phyloP scores from a whole-genome alignment of 495 filamentous ascomycete genomes.

The Penicillium coffeae region DNA sequence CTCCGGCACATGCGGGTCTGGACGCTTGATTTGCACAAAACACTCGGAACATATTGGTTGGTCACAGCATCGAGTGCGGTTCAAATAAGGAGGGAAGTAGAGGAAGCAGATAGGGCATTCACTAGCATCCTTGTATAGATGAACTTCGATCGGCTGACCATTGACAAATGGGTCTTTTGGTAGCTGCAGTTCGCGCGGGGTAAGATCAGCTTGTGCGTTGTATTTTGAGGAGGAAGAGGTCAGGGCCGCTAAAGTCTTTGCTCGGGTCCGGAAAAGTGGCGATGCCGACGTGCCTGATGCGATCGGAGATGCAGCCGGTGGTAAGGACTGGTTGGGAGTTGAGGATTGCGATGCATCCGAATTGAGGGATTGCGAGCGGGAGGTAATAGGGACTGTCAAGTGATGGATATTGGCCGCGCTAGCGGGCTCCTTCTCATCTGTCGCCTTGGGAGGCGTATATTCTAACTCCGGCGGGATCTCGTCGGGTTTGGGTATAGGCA shows the following conservation, averaged over 20 bases:
- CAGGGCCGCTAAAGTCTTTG: conserved; percentile 83
- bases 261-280: conserved; percentile 61
- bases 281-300: conserved; percentile 58
- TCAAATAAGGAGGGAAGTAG: conserved; percentile 94
- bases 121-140: conserved; percentile 81
- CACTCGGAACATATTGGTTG: conserved; percentile 98
- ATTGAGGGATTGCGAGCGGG: conserved; percentile 67
- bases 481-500: conserved; percentile 80
- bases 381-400: conserved; percentile 72
- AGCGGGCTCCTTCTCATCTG: conserved; percentile 32
- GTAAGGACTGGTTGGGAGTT: conserved; percentile 46
- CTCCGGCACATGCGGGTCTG: conserved; percentile 93
- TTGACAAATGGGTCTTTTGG: conserved; percentile 85
- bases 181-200: conserved; percentile 72
- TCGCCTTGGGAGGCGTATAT: conserved; percentile 38
- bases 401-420: conserved; percentile 52
- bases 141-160: conserved; percentile 85
- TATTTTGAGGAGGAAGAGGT: conserved; percentile 66
- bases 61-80: conserved; percentile 92
- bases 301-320: conserved; percentile 49
- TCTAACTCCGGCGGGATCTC: conserved; percentile 70
- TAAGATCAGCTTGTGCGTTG: conserved; percentile 63
- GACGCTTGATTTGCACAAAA: conserved; percentile 97
- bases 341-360: conserved; percentile 59
- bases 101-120: conserved; percentile 98